phyloP scores from a whole-genome alignment of 345 rosid genomes.

The Mallotus nudiflorus region DNA sequence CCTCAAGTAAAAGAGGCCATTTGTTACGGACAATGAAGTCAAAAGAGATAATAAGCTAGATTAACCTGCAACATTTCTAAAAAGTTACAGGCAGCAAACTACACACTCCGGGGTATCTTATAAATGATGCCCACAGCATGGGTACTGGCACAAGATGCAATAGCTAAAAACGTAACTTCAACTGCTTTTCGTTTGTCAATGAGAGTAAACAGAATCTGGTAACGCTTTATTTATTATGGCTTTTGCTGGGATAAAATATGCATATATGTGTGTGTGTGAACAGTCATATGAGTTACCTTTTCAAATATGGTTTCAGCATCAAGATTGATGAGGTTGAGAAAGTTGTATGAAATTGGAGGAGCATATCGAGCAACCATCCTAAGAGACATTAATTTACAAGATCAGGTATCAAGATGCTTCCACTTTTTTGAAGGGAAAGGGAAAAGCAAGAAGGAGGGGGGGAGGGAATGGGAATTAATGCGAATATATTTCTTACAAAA shows the following conservation, averaged over 20 bases:
- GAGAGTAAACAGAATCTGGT: neutral
- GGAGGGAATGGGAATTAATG: neutral
- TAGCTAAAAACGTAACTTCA: neutral
- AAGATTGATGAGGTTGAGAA: conserved; percentile 89
- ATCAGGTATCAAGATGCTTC: conserved; percentile 15
- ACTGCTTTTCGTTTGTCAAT: neutral
- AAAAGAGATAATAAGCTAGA: neutral
- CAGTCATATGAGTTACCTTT: conserved; percentile 49
- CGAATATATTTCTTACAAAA: conserved; percentile 16
- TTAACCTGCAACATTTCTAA: neutral
- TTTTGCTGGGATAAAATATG: neutral
- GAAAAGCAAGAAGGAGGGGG: too few species aligned
- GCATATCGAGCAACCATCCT: conserved; percentile 99
- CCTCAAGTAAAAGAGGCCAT: neutral
- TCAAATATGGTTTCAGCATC: conserved; percentile 72
- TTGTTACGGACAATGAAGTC: neutral
- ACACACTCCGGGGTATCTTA: neutral
- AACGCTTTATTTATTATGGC: neutral
- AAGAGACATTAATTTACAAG: conserved; percentile 17
- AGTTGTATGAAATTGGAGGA: conserved; percentile 93
- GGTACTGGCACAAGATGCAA: neutral
- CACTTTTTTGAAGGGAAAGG: neutral
- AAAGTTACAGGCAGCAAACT: neutral
- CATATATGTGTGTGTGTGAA: neutral
- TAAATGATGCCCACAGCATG: neutral